Base-by-base conservation (phyloP, 2,329 filamentous ascomycete genomes). In the Alternaria incomplexa region DNA sequence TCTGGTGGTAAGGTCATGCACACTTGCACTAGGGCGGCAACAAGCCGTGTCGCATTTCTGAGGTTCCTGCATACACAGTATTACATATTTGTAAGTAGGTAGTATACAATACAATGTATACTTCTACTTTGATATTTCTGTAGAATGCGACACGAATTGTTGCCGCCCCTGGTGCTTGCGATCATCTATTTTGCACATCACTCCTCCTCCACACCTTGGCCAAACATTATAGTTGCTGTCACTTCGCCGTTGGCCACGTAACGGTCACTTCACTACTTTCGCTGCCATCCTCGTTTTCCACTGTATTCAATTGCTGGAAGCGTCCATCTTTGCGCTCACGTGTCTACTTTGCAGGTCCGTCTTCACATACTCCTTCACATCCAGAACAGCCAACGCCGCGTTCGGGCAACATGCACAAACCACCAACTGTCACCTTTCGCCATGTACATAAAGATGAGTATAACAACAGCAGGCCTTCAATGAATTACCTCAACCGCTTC, bases 401-500 rank as follows among this genome's bases (percentile, higher is more conserved):
- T 28, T 22, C 36, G 52, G 47, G 47, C 36, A 48, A n/a, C 32
- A 63, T 59, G 57, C 48, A 32, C 53, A 59, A 61, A 55, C 58
- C 9, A 7, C 28, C 22, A 44, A 12, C 25, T 5, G 46, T 46
- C 32, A 43, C 45, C 15, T 48, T 8, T 25, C 36, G n/a, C 20
- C 36, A 47, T 11, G 15, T 61, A 17, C 30, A 53, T 20, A 20
- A 51, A 28, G 43, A 56, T 23, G 52, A 17, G 25, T 9, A 30
- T 12, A 25, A n/a, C 23, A 30, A 23, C 17, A 45, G 17, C 23
- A 23, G 20, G 22, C 20, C 28, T 30, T 65, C 51, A 56, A 60
- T 64, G 62, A 48, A 67, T 20, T 65, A 61, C 56, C 55, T 70
- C 45, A 61, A 59, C 56, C 62, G 56, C 40, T 62, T 61, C 32